These are phyloP conservation scores for Tuber magnatum DNA, from an alignment of 495 filamentous ascomycete species.

Conservation along the genomic window DNA sequence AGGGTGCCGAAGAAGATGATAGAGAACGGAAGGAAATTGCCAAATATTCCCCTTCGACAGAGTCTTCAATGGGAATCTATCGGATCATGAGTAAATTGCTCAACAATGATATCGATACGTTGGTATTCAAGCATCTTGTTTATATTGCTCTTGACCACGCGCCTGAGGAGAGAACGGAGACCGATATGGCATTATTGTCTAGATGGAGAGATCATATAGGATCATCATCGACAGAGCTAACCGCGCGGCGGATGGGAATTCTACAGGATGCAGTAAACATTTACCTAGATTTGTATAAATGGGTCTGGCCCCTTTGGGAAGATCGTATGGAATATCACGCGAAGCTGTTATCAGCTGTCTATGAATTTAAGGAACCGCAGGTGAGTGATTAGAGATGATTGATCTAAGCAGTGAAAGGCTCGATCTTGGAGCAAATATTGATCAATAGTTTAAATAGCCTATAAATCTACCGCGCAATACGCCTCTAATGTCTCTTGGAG, in stretches of 20 bases:
- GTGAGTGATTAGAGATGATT: constrained; percentile 45
- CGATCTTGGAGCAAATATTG: neutral
- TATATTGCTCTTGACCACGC: constrained; percentile 26
- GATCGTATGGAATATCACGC: neutral
- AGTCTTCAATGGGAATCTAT: constrained; percentile 28
- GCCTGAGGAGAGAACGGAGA: constrained; percentile 15
- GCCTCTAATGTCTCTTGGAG: constrained; percentile 43
- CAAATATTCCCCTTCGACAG: constrained; percentile 23
- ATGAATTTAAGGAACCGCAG: constrained; percentile 45
- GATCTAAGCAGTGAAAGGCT: neutral
- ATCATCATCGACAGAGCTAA: neutral
- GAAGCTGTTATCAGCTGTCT: constrained; percentile 8
- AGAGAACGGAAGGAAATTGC: constrained; percentile 42
- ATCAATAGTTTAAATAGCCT: constrained; percentile 49
- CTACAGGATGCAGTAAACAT: neutral
- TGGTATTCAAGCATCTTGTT: constrained; percentile 26
- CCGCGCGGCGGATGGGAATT: neutral
- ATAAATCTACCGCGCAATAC: constrained; percentile 62
- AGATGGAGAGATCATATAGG: constrained; percentile 25
- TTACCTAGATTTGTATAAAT: neutral
- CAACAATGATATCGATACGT: constrained; percentile 6
- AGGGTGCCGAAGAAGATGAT: constrained; percentile 44
- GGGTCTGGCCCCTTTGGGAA: neutral
- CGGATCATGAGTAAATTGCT: constrained; percentile 23
- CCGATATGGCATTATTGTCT: constrained; percentile 21